These are phyloP conservation scores for Aspergillus ochraceoroseus DNA, from an alignment of 2,329 filamentous ascomycete species.

Conservation along the genomic window DNA sequence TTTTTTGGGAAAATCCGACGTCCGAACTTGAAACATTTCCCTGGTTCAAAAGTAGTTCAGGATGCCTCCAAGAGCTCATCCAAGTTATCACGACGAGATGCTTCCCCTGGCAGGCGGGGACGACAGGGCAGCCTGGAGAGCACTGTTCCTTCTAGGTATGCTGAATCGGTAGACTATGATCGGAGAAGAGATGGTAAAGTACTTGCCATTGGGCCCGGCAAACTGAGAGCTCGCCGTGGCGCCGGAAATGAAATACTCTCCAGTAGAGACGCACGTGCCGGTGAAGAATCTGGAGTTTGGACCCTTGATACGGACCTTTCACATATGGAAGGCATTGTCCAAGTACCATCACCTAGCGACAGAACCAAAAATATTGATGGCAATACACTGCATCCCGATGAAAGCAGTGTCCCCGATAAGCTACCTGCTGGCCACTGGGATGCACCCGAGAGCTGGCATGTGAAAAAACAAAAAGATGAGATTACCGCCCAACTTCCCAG, in stretches of 20 bases:
- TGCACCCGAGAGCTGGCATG: constrained; percentile 94
- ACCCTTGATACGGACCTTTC: constrained; percentile 81
- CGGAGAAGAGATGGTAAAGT: constrained; percentile 39
- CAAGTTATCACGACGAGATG: constrained; percentile 30
- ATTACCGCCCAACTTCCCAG: constrained; percentile 32
- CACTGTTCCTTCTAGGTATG: constrained; percentile 20
- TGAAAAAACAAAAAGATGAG: constrained; percentile 57
- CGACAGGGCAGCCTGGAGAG: constrained; percentile 39
- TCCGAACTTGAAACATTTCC: constrained; percentile 39
- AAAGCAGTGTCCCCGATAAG: constrained; percentile 12
- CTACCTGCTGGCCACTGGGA: constrained; percentile 66
- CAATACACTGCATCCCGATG: constrained; percentile 30
- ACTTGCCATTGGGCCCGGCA: constrained; percentile 31
- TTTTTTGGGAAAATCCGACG: constrained; percentile 53
- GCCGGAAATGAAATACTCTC: constrained; percentile 29
- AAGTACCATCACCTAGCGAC: constrained; percentile 67
- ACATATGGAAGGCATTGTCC: constrained; percentile 87
- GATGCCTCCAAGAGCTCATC: constrained; percentile 26
- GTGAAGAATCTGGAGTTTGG: constrained; percentile 62
- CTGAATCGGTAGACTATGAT: constrained; percentile 34
- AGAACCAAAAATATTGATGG: constrained; percentile 36
- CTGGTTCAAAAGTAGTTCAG: constrained; percentile 28
- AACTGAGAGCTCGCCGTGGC: constrained; percentile 33
- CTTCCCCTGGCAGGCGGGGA: constrained; percentile 29
- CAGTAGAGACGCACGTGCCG: constrained; percentile 25